These are phyloP conservation scores for Spizellomyces sp. DNA, from an alignment of 192 early-diverging fungal genomes.

Conservation along the genomic window DNA sequence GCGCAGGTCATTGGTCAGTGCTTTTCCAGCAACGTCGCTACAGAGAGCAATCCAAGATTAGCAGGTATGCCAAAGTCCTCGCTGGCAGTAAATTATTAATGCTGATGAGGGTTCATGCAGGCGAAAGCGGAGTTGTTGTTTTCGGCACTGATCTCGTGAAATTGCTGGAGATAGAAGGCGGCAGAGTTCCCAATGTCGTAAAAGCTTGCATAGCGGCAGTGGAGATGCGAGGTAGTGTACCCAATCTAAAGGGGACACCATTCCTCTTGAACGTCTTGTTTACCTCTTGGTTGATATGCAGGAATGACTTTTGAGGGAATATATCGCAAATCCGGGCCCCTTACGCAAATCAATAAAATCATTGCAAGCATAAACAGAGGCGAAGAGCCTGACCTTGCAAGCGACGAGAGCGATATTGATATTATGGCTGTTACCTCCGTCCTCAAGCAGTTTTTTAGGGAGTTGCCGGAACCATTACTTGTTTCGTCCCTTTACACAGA, in stretches of 20 bases:
- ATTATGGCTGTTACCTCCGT: constrained; percentile 41
- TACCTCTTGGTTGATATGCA: not conserved
- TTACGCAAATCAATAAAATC: constrained; percentile 38
- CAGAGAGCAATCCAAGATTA: no score
- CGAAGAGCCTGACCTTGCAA: constrained; percentile 16
- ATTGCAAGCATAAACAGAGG: constrained; percentile 29
- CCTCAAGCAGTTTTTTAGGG: constrained; percentile 43
- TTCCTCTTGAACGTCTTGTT: no score
- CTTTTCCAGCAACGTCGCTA: no score
- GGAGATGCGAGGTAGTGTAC: constrained; percentile 33
- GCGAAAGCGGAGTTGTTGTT: not conserved
- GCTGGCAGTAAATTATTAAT: not conserved
- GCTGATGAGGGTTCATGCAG: constrained; percentile 12
- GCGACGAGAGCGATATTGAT: constrained; percentile 20
- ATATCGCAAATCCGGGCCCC: constrained; percentile 43
- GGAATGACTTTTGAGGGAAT: constrained; percentile 43
- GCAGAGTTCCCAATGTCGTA: constrained; percentile 36
- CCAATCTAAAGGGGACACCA: no score
- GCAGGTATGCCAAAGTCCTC: no score
- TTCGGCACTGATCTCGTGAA: constrained; percentile 29
- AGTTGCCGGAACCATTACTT: constrained; percentile 37
- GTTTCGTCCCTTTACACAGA: constrained; percentile 22
- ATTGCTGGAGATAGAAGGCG: constrained; percentile 24
- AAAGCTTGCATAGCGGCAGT: constrained; percentile 33
- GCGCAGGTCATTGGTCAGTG: not conserved